Evolutionary conservation across 2,329 filamentous ascomycete genomes (phyloP).

Genomic region (Alternaria sp.): DNA sequence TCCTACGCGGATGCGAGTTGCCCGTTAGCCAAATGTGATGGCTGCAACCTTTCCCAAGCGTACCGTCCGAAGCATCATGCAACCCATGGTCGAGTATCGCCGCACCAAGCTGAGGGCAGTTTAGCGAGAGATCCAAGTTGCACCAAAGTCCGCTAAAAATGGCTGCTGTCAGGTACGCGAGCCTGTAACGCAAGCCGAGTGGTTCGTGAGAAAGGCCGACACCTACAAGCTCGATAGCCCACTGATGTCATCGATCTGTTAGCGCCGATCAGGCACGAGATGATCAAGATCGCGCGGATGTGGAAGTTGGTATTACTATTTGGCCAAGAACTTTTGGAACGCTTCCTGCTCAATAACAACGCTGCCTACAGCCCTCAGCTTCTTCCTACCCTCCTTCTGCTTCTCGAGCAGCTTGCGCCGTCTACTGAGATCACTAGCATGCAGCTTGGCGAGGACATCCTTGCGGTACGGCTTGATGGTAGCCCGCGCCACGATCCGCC

Average conservation of each 20-base stretch:
- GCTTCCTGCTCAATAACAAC: slow-evolving; percentile 96
- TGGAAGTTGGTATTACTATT: slow-evolving; percentile 52
- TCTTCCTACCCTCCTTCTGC: slow-evolving; percentile 95
- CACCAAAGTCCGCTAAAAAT: slow-evolving; percentile 1
- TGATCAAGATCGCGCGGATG: slow-evolving; percentile 6
- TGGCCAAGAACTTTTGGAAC: slow-evolving; percentile 92
- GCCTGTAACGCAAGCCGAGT: slow-evolving; percentile 9
- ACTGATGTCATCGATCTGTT: slow-evolving; percentile 21
- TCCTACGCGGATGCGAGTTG: background rate
- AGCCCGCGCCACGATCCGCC: slow-evolving; percentile 85
- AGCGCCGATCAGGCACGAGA: slow-evolving; percentile 18
- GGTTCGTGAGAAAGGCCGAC: slow-evolving; percentile 8
- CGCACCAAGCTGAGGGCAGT: background rate
- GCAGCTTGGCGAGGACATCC: slow-evolving; percentile 90
- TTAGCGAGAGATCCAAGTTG: background rate
- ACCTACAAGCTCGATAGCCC: slow-evolving; percentile 9
- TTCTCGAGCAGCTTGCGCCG: slow-evolving; percentile 90
- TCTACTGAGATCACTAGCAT: slow-evolving; percentile 85
- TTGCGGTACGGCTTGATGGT: slow-evolving; percentile 97
- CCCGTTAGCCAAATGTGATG: background rate
- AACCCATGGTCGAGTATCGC: background rate
- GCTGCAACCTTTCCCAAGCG: slow-evolving; percentile 6
- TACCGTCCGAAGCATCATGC: slow-evolving; percentile 6
- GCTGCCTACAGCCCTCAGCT: slow-evolving; percentile 80
- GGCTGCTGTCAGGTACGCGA: slow-evolving; percentile 22